Evolutionary conservation across 306 rosid species (phyloP), one percentile per base, ranked within the genome.

Genomic region (Quercus glauca): DNA sequence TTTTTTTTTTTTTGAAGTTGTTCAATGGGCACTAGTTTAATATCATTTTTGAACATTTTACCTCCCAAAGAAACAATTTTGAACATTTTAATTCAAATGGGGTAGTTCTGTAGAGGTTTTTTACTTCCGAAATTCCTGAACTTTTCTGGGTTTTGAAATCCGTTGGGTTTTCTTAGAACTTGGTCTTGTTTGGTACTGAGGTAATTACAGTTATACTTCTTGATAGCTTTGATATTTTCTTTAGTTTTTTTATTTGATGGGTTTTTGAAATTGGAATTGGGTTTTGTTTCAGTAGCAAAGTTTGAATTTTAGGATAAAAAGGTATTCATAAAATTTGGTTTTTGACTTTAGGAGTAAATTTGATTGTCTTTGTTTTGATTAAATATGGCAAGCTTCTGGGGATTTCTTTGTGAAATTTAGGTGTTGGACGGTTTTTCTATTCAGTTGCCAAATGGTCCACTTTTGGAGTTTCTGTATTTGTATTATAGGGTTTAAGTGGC

Each of bases 381-480:
- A 55, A 81, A 86, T 78, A 77, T 75, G 92, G 86, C 88, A 83
- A 77, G 78, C 79, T 81, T 83, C 11, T 41, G 45, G 45, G 45
- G 11, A 41, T 41, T 41, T 41, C 45, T 41, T 49, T 52, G 51
- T 80, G 77, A 41, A 61, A 61, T 53, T 20, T 52, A 7, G 73
- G 37, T 29, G 55, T 43, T 52, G 25, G 41, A 71, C 51, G 52
- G 71, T 82, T 82, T 82, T 80, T 71, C 58, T 83, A 80, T 81
- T 67, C 81, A 71, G 67, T 82, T 75, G 91, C 82, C 88, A 84
- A 78, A 74, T 79, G 84, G 74, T 88, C 56, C 13, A 17, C 37
- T 33, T 77, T 83, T 67, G 19, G 49, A 77, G 56, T 87, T 83
- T 86, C 82, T 83, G 85, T 60, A 60, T 71, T 74, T 76, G 85